Base-by-base conservation (phyloP, 2,329 filamentous ascomycete species). In the Talaromyces sp. region DNA sequence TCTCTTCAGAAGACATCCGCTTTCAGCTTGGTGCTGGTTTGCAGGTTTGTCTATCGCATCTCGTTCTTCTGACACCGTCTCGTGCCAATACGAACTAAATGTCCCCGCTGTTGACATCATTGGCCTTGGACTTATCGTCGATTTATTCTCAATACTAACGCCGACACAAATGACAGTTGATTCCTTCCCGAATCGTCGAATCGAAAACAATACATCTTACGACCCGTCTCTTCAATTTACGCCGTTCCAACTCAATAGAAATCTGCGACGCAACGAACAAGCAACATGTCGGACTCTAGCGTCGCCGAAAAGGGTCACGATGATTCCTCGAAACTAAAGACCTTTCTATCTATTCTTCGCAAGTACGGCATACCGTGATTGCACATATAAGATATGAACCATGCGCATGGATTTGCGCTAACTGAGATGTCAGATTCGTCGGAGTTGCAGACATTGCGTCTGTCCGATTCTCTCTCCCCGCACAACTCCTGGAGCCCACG, bases 391-490 rank as follows among this genome's bases (percentile, higher is more conserved):
- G 7, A 25, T 56, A 22, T 29, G 56, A 27, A 59, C 65, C 66
- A 60, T 62, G 45, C 36, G 58, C 36, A 40, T 43, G 25, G n/a
- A 10, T 5, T 60, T 59, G 67, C 66, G 67, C 36, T 59, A 29
- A 59, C 36, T 31, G 22, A 2, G 22, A n/a, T 29, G 6, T 8
- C 78, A 96, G 94, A 77, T 98, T 98, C 79, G 93, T 98, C 73
- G 95, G 95, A 71, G 95, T 99, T 65, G 85, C 93, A 70, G 95
- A 99, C 80, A 95, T 99, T 74, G 95, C 95, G 65, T 88, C 93
- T 65, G 94, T 98, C 68, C 91, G 95, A 71, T 99, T 99, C 82
- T 98, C 94, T 17, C 86, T 99, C 60, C 95, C 95, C 25, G 93
- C 95, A 60, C 94, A 98, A 79, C 88, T 99, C 51, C 86, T 99